These are phyloP conservation scores for Chaetomium cochliodes DNA, from an alignment of 495 filamentous ascomycete species.

Conservation along the genomic window DNA sequence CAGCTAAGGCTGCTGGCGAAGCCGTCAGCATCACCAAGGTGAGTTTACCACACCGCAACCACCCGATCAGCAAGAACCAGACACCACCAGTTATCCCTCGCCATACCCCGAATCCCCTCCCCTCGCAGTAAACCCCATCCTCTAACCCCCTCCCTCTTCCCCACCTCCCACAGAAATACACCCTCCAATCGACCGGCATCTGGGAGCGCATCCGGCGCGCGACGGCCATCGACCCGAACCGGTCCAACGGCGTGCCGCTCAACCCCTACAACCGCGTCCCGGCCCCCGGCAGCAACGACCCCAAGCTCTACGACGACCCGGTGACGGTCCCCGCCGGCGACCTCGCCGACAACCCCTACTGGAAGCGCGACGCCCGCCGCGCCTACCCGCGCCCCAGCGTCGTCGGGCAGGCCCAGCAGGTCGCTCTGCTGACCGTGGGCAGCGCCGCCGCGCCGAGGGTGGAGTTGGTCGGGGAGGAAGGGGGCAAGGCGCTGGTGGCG, in stretches of 20 bases:
- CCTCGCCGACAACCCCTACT: slow-evolving; percentile 96
- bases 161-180: slow-evolving; percentile 78
- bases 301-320: slow-evolving; percentile 78
- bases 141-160: slow-evolving; percentile 4
- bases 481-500: slow-evolving; percentile 73
- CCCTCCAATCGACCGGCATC: slow-evolving; percentile 85
- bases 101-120: not conserved
- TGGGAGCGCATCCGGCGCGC: slow-evolving; percentile 80
- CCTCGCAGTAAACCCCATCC: slow-evolving; percentile 1
- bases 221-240: slow-evolving; percentile 80
- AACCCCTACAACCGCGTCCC: slow-evolving; percentile 92
- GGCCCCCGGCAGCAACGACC: slow-evolving; percentile 75
- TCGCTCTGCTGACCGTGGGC: slow-evolving; percentile 80
- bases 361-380: slow-evolving; percentile 87
- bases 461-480: slow-evolving; percentile 80
- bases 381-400: slow-evolving; percentile 80
- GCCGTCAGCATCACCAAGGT: slow-evolving; percentile 52
- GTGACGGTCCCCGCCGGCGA: slow-evolving; percentile 90
- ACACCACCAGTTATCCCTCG: slow-evolving; percentile 9
- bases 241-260: slow-evolving; percentile 86
- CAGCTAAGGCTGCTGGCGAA: slow-evolving; percentile 49
- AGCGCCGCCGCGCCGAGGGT: slow-evolving; percentile 77
- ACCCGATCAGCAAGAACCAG: slow-evolving; percentile 4
- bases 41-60: not conserved
- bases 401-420: slow-evolving; percentile 80